A percentile compares a stretch with the other conserved stretches of the same genome.
These are phyloP conservation scores for Elongisporangium prolatum DNA, from an alignment of 352 stramenopile species.

Conservation along the genomic window DNA sequence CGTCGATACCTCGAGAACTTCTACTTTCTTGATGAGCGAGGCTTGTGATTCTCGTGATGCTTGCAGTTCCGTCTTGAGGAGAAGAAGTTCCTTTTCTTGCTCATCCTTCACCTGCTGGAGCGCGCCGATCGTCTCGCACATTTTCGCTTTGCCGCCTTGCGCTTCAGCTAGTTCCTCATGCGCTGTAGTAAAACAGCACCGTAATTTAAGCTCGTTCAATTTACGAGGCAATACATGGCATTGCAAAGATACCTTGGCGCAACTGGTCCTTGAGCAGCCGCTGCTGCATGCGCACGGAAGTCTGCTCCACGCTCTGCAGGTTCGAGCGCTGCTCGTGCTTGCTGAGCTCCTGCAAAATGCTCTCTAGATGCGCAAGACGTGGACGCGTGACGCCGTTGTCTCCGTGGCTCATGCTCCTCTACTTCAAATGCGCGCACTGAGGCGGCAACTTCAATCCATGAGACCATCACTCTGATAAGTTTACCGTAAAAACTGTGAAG, in stretches of 20 bases:
- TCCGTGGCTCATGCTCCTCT: too few species aligned
- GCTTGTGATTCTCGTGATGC: conserved; percentile 39
- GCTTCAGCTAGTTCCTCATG: conserved; percentile 49
- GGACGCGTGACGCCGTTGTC: conserved; percentile 5
- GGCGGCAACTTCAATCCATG: too few species aligned
- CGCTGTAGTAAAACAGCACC: conserved; percentile 22
- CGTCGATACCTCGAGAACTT: conserved; percentile 27
- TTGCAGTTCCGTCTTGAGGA: conserved; percentile 40
- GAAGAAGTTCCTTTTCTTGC: conserved; percentile 33
- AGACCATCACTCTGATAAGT: too few species aligned
- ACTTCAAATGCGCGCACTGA: too few species aligned
- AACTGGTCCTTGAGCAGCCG: conserved; percentile 59
- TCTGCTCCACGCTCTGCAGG: conserved; percentile 36
- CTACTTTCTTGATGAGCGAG: conserved; percentile 40
- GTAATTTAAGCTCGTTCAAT: background rate
- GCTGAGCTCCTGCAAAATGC: conserved; percentile 45
- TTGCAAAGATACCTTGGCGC: conserved; percentile 33
- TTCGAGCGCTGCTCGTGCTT: conserved; percentile 41
- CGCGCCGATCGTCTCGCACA: conserved; percentile 56
- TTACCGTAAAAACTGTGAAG: too few species aligned
- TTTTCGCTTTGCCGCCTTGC: conserved; percentile 34
- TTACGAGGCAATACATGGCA: too few species aligned
- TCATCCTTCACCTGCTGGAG: conserved; percentile 45
- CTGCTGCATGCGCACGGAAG: conserved; percentile 36
- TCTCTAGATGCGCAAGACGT: conserved; percentile 44